phyloP scores from a whole-genome alignment of 106 monocot genomes.

The Gastrodia elata region DNA sequence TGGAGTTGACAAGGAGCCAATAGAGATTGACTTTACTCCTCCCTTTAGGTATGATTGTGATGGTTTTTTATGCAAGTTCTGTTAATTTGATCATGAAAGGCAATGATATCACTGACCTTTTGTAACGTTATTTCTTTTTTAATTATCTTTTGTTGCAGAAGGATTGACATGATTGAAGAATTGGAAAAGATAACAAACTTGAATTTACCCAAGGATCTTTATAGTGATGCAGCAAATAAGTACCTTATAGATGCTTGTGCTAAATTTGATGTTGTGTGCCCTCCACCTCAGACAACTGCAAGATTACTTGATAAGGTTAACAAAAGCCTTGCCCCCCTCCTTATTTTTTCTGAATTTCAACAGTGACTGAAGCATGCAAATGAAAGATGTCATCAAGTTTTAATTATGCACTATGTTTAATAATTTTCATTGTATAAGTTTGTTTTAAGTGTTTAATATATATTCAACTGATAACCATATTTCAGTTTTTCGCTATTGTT shows the following conservation, averaged over 20 bases:
- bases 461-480: background rate
- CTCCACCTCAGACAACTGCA: constrained; percentile 79
- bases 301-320: constrained; percentile 77
- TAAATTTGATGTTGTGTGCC: constrained; percentile 85
- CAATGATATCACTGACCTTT: background rate
- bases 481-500: background rate
- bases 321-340: background rate
- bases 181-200: constrained; percentile 65
- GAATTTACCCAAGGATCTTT: constrained; percentile 76
- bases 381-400: background rate
- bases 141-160: constrained; percentile 26
- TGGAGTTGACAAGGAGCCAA: constrained; percentile 72
- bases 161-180: constrained; percentile 84
- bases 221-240: constrained; percentile 75
- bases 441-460: background rate
- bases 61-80: background rate
- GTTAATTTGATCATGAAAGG: background rate
- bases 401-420: background rate
- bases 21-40: constrained; percentile 96
- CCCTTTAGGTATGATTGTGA: constrained; percentile 58
- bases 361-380: background rate
- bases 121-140: background rate
- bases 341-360: background rate
- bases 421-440: background rate
- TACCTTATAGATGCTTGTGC: constrained; percentile 75